These are phyloP conservation scores for Schizothecium vesticola DNA, from an alignment of 495 filamentous ascomycete species.

Conservation along the genomic window DNA sequence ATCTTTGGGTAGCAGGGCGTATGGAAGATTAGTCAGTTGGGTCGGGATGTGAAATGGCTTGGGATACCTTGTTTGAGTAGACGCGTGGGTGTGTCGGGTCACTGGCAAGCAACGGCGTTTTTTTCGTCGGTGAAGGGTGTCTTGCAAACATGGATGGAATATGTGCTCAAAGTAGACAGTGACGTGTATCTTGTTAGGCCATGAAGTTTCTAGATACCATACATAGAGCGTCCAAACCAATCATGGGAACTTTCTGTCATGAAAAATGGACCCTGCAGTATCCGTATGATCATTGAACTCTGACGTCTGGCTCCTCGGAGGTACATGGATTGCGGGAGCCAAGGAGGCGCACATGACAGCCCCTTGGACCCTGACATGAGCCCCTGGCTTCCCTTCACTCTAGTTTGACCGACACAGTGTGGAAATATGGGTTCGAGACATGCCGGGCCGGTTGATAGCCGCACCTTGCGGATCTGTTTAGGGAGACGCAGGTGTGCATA, in stretches of 20 bases:
- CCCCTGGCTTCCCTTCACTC: neutral
- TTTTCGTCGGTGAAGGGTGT: neutral
- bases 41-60: neutral
- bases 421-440: neutral
- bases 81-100: neutral
- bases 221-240: neutral
- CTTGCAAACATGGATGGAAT: neutral
- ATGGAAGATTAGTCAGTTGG: neutral
- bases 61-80: conserved; percentile 1
- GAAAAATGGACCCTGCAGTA: neutral
- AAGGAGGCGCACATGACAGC: neutral
- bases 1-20: neutral
- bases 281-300: neutral
- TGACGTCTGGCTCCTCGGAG: neutral
- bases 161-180: neutral
- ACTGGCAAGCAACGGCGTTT: neutral
- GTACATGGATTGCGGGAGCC: neutral
- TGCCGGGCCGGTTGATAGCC: neutral
- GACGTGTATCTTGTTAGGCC: neutral
- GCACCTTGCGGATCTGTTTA: too few species aligned
- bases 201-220: neutral
- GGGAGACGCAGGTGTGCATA: neutral
- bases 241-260: neutral
- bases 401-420: neutral
- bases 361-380: neutral